Evolutionary conservation across 23 red algal species (phyloP).

Genomic region (Cyanidioschyzon merolae): DNA sequence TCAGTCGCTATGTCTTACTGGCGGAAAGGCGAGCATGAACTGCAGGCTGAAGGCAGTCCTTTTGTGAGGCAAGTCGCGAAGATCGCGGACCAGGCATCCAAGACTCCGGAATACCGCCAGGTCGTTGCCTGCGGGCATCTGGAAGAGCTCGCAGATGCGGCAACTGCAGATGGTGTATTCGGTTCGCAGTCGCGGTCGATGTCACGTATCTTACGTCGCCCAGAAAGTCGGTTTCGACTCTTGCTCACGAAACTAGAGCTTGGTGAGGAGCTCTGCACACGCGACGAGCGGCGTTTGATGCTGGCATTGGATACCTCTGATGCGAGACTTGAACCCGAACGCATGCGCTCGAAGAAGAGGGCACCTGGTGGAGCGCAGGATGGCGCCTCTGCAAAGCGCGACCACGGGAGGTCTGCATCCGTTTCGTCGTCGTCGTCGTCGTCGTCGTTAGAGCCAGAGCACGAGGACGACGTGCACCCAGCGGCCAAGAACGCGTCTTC

Average conservation of each 20-base stretch:
- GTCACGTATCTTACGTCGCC: background rate
- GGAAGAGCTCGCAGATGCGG: conserved; percentile 5
- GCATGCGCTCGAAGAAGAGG: background rate
- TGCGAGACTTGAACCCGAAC: background rate
- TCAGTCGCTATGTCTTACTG: background rate
- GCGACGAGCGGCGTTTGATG: background rate
- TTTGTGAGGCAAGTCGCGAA: background rate
- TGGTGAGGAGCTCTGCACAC: background rate
- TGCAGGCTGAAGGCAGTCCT: background rate
- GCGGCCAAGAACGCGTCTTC: too few relatives aligned
- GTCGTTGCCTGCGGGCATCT: background rate
- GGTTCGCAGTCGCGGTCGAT: background rate
- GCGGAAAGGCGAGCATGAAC: background rate
- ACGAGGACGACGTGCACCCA: too few relatives aligned
- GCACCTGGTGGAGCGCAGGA: background rate
- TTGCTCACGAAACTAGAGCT: background rate
- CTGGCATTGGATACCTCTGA: background rate
- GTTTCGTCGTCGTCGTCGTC: too few relatives aligned
- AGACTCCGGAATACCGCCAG: background rate
- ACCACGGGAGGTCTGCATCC: too few relatives aligned
- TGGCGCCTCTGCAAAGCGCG: too few relatives aligned
- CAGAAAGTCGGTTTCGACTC: background rate
- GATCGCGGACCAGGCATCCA: background rate
- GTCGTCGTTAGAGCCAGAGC: too few relatives aligned
- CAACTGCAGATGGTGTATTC: background rate